Base-by-base conservation (phyloP, 495 filamentous ascomycete genomes). In the Parachaetomium inaequale region DNA sequence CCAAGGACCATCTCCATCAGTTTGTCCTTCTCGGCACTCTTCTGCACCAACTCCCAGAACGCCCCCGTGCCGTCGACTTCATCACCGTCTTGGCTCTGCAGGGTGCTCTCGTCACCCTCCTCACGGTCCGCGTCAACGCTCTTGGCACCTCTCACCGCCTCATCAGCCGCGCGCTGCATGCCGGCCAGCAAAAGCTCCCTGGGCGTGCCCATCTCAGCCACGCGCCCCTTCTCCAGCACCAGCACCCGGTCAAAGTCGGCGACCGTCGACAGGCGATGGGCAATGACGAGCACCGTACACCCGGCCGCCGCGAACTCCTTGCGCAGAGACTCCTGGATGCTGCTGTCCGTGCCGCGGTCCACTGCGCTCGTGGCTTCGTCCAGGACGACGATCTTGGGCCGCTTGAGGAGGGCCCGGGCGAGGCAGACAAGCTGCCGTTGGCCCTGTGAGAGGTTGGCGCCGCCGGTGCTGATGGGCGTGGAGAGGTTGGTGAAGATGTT, bases 361-460 rank as follows among this genome's bases (percentile, higher is more conserved):
- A 96, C 78, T 25, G 90, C 87, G 69, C 85, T 87, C 3, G 91
- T 96, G 6, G 90, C 90, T 68, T 96, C 92, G 70, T 96, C 92
- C 55, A 96, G 77, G 19, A 96, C 87, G 25, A 96, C 75, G 36
- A 96, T 86, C 45, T 88, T 86, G 0, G 90, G 87, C 59, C 92
- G 81, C 55, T 86, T 85, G 17, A 96, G 74, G 36, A 86, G 82
- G 14, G 88, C 86, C 59, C 88, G 76, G 40, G 89, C 88, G 58
- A 92, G 85, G 28, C 87, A 88, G 19, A 90, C 77, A 31, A 88
- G 76, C 68, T 92, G 88, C 56, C 84, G 86, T 71, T 85, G 82
- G 8, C 82, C 83, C 19, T 81, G 81, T 0, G 75, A 79, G 7
- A 85, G 74, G 61, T 82, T 85, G 65, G 72, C 70, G 14, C 82